Percentiles rank a stretch among this genome's conserved stretches.
Evolutionary conservation across 352 stramenopile species (phyloP).

Genomic region (Thalassiosira pacifica): DNA sequence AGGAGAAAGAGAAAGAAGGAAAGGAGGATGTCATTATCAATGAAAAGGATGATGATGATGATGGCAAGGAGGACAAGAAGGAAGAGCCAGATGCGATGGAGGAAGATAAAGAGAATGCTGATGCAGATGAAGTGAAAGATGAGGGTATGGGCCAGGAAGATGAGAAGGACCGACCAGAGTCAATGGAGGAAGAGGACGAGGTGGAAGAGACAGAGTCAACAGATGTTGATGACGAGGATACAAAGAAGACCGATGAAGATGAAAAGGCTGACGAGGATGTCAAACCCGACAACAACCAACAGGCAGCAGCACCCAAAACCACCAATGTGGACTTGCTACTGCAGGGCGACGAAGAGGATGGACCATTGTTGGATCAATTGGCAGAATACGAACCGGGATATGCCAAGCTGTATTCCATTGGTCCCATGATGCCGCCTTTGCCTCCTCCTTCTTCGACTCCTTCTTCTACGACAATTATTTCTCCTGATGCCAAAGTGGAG

Average conservation of each 20-base stretch:
- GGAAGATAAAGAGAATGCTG: neutral
- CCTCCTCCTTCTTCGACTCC: neutral
- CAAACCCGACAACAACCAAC: neutral
- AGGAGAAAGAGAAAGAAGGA: constrained; percentile 23
- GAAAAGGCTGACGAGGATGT: constrained; percentile 4
- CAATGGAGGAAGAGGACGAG: constrained; percentile 1
- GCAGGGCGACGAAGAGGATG: constrained; percentile 44
- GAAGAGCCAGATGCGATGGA: neutral
- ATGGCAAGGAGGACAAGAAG: constrained; percentile 15
- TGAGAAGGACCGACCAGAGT: neutral
- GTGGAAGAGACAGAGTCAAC: neutral
- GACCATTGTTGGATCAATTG: constrained; percentile 45
- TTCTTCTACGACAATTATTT: neutral
- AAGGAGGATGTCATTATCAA: neutral
- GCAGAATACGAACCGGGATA: constrained; percentile 58
- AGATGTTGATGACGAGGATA: constrained; percentile 4
- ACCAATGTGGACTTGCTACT: constrained; percentile 44
- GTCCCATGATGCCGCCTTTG: constrained; percentile 2
- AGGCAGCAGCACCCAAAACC: neutral
- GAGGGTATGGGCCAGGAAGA: neutral
- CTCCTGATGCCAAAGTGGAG: neutral
- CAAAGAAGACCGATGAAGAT: neutral
- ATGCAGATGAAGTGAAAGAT: neutral
- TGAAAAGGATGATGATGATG: constrained; percentile 33
- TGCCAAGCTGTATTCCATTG: constrained; percentile 47